These are phyloP conservation scores for Cornus controversa DNA, from an alignment of 148 eudicot species.

Conservation along the genomic window DNA sequence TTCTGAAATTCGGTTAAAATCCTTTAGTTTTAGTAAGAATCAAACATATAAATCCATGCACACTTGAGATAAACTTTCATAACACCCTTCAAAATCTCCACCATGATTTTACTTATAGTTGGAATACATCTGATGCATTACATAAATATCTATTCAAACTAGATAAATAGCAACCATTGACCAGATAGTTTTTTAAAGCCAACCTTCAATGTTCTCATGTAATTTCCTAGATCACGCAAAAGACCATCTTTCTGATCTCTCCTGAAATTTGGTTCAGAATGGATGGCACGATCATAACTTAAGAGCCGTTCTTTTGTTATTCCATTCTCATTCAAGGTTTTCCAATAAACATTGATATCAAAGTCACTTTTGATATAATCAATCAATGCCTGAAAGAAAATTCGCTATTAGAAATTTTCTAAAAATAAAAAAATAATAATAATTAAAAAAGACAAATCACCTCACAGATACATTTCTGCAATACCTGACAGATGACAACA, in stretches of 20 bases:
- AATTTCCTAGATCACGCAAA: slow-evolving; percentile 87
- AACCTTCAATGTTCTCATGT: slow-evolving; percentile 97
- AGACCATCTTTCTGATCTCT: slow-evolving; percentile 92
- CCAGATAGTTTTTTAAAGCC: slow-evolving; percentile 2
- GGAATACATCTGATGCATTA: too few relatives aligned
- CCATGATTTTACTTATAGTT: neutral
- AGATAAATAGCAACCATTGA: neutral
- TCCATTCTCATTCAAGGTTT: slow-evolving; percentile 86
- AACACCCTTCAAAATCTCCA: neutral
- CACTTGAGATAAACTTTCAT: neutral
- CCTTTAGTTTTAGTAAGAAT: neutral
- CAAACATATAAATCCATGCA: neutral
- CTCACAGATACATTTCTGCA: neutral
- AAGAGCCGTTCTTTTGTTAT: slow-evolving; percentile 95
- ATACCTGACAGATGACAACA: slow-evolving; percentile 96
- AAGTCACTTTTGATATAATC: slow-evolving; percentile 86
- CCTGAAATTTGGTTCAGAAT: slow-evolving; percentile 77
- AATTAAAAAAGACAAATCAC: slow-evolving; percentile 10
- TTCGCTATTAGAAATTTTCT: slow-evolving; percentile 7
- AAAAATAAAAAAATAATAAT: too few relatives aligned
- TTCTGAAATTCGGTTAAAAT: neutral
- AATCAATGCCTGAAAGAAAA: slow-evolving; percentile 67
- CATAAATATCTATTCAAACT: neutral
- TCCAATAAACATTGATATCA: slow-evolving; percentile 86
- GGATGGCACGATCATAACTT: slow-evolving; percentile 98